Evolutionary conservation across 2,329 filamentous ascomycete species (phyloP).

Genomic region (Chrysoporthe austroafricana): DNA sequence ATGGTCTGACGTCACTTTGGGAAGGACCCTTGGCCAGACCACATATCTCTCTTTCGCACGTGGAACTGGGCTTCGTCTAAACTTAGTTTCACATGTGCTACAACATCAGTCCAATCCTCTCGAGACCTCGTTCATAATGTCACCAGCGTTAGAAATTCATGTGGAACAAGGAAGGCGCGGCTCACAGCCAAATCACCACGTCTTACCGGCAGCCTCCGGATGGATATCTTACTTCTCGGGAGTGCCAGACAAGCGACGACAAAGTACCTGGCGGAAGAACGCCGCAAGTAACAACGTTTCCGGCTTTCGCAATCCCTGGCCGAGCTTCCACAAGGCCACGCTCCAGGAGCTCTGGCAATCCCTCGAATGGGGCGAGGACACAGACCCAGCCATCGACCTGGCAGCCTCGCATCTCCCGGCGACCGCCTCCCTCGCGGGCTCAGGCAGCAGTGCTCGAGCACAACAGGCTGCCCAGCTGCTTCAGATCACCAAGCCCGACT

Average conservation of each 20-base stretch:
- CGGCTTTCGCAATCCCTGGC: conserved; percentile 37
- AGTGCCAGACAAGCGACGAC: conserved; percentile 17
- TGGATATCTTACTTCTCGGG: conserved; percentile 18
- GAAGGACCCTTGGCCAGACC: neutral
- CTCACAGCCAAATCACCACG: conserved; percentile 9
- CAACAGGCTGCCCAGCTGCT: conserved; percentile 32
- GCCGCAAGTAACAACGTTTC: neutral
- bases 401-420: conserved; percentile 30
- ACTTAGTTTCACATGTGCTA: neutral
- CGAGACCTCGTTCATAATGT: neutral
- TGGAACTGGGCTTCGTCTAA: neutral
- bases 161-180: conserved; percentile 1
- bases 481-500: conserved; percentile 31
- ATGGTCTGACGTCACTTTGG: conserved; percentile 4
- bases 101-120: neutral
- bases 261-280: conserved; percentile 1
- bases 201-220: conserved; percentile 6
- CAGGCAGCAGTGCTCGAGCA: conserved; percentile 16
- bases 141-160: neutral
- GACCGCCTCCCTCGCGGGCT: neutral
- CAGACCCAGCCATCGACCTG: conserved; percentile 30
- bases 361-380: conserved; percentile 33
- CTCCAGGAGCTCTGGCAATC: conserved; percentile 29
- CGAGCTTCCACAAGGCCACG: conserved; percentile 35
- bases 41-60: neutral